These are phyloP conservation scores for Leccinum discolor DNA, from an alignment of 1,284 basidiomycete genomes.

Conservation along the genomic window DNA sequence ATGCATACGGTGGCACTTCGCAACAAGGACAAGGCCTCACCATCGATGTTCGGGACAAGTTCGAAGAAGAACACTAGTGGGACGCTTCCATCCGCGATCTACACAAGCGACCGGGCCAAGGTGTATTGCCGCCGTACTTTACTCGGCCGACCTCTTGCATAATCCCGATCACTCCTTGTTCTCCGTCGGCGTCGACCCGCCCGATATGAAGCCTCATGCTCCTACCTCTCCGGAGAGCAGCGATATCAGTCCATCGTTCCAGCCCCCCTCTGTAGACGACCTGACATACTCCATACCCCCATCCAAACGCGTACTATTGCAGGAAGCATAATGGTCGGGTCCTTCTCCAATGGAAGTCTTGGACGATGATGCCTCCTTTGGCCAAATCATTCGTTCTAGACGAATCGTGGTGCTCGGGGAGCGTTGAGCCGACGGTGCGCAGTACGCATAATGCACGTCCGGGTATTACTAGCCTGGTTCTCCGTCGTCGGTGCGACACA, in stretches of 20 bases:
- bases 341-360: constrained; percentile 66
- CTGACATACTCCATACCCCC: constrained; percentile 54
- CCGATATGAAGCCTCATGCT: constrained; percentile 29
- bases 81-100: constrained; percentile 45
- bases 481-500: too few species aligned
- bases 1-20: constrained; percentile 16
- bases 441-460: too few species aligned
- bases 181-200: constrained; percentile 52
- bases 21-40: constrained; percentile 28
- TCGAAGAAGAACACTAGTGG: constrained; percentile 64
- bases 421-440: too few species aligned
- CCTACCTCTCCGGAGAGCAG: constrained; percentile 21
- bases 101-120: constrained; percentile 59
- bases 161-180: constrained; percentile 70
- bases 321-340: constrained; percentile 80
- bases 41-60: constrained; percentile 56
- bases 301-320: constrained; percentile 80
- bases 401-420: too few species aligned
- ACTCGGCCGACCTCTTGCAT: constrained; percentile 64
- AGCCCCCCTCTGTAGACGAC: constrained; percentile 44
- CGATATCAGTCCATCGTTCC: constrained; percentile 25
- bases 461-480: too few species aligned
- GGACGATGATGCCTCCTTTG: constrained; percentile 59
- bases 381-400: constrained; percentile 47
- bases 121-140: constrained; percentile 65